Percentiles rank a stretch among this genome's conserved stretches.
phyloP scores from a whole-genome alignment of 352 stramenopile genomes.

The Globisporangium apiculatum region DNA sequence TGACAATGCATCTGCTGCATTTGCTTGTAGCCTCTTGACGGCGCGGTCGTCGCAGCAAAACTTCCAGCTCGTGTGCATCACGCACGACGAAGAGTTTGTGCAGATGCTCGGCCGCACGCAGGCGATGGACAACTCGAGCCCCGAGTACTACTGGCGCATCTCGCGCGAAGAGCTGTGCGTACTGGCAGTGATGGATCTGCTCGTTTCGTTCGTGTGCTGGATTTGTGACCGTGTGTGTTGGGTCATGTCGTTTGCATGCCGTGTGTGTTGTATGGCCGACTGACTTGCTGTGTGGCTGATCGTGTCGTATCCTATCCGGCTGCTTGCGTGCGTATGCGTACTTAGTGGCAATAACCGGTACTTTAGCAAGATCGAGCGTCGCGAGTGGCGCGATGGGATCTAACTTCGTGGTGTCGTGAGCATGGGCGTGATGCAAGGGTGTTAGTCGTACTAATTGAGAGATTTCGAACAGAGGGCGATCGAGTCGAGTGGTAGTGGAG shows the following conservation, averaged over 20 bases:
- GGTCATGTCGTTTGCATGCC: not conserved
- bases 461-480: too few species aligned
- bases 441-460: too few species aligned
- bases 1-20: conserved; percentile 1
- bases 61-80: conserved; percentile 99
- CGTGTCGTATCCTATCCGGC: too few species aligned
- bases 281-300: too few species aligned
- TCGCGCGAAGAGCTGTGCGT: conserved; percentile 77
- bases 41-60: conserved; percentile 93
- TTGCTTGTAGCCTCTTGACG: conserved; percentile 86
- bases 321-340: not conserved
- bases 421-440: too few species aligned
- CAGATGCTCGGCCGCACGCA: conserved; percentile 84
- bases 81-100: conserved; percentile 97
- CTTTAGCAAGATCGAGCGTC: conserved; percentile 77
- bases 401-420: conserved; percentile 7
- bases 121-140: conserved; percentile 59
- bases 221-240: not conserved
- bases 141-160: conserved; percentile 83
- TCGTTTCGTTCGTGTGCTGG: too few species aligned
- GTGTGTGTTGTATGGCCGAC: too few species aligned
- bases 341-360: conserved; percentile 70
- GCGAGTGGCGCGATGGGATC: conserved; percentile 51
- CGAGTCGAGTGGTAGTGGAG: too few species aligned
- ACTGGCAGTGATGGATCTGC: not conserved